Conservation (phyloP, 2,329 filamentous ascomycete genomes). For the Trichoderma asperellum region DNA sequence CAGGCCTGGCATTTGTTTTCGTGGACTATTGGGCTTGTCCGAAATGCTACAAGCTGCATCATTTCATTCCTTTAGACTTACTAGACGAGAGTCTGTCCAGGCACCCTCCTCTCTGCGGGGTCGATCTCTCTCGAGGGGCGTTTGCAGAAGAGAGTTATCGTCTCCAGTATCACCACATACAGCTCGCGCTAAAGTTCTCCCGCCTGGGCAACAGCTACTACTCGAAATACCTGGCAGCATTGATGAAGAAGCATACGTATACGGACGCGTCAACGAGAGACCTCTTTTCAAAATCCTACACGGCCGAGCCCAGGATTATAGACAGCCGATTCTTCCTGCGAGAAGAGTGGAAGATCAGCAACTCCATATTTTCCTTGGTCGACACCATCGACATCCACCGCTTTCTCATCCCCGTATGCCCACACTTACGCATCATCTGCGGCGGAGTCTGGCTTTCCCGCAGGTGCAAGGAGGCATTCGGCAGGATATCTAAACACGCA, state of each 20-base stretch:
- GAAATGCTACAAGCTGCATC: background rate
- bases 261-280: background rate
- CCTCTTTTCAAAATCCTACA: background rate
- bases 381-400: no score
- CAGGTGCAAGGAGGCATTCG: background rate
- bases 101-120: background rate
- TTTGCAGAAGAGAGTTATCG: background rate
- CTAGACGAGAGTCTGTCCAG: background rate
- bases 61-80: background rate
- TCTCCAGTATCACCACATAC: background rate
- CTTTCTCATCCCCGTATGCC: background rate
- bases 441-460: background rate
- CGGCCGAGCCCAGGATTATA: background rate
- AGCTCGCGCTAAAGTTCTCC: background rate
- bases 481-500: no score
- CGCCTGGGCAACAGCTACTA: background rate
- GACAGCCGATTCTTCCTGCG: background rate
- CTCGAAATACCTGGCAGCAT: background rate
- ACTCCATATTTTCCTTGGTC: background rate
- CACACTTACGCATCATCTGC: background rate
- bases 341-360: conserved; percentile 8
- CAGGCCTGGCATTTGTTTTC: background rate
- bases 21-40: background rate
- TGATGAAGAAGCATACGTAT: background rate
- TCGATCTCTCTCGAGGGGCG: background rate